phyloP scores from a whole-genome alignment of 2,329 filamentous ascomycete species.

The Paecilomyces sp. region DNA sequence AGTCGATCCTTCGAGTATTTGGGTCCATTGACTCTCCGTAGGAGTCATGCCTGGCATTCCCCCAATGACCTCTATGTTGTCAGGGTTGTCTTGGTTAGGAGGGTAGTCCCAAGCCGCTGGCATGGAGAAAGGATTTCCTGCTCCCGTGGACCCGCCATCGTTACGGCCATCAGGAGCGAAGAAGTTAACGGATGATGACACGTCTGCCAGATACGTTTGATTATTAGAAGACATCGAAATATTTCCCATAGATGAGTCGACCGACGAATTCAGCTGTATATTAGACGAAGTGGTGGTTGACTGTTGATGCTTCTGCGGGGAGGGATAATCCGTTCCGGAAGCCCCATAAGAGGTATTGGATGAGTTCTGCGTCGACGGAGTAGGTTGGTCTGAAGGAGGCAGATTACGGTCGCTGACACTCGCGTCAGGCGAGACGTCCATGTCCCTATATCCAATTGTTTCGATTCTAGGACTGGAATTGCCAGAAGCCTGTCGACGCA shows the following conservation, averaged over 20 bases:
- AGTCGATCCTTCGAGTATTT: slow-evolving; percentile 18
- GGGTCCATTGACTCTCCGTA: slow-evolving; percentile 29
- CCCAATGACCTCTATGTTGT: slow-evolving; percentile 9
- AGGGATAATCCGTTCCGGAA: slow-evolving; percentile 18
- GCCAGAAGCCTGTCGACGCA: not conserved
- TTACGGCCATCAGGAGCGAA: slow-evolving; percentile 9
- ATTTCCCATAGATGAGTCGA: slow-evolving; percentile 9
- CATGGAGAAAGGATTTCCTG: slow-evolving; percentile 18
- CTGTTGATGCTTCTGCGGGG: slow-evolving; percentile 14
- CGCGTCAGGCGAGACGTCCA: slow-evolving; percentile 24
- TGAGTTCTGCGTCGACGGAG: slow-evolving; percentile 28
- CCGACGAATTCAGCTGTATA: slow-evolving; percentile 8
- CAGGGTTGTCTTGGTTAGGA: slow-evolving; percentile 7
- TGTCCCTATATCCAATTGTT: slow-evolving; percentile 14
- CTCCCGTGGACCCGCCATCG: slow-evolving; percentile 9
- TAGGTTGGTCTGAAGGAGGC: slow-evolving; percentile 27
- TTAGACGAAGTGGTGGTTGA: slow-evolving; percentile 2
- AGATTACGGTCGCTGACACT: slow-evolving; percentile 21
- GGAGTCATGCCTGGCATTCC: slow-evolving; percentile 13
- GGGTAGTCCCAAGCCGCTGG: slow-evolving; percentile 23
- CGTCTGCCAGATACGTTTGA: slow-evolving; percentile 9
- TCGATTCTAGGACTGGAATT: slow-evolving; percentile 4
- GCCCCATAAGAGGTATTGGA: slow-evolving; percentile 29
- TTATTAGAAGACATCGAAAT: slow-evolving; percentile 8
- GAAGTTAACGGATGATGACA: slow-evolving; percentile 10